Percentiles rank a stretch among this genome's conserved stretches.
These are phyloP conservation scores for Colletotrichum salicis DNA, from an alignment of 2,329 filamentous ascomycete species.

Conservation along the genomic window DNA sequence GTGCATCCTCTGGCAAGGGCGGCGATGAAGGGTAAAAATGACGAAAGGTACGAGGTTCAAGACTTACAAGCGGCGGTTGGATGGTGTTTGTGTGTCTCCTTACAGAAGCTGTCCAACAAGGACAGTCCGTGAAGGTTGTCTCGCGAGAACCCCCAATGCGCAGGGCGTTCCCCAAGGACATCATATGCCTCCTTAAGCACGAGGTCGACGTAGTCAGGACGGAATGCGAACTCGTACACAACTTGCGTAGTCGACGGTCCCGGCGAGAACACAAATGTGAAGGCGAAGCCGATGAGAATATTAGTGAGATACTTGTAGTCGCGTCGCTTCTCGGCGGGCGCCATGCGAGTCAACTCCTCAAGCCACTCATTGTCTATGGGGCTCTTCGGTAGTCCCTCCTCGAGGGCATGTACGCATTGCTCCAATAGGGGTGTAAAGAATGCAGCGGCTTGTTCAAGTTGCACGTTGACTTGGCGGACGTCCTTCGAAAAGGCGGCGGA, in stretches of 20 bases:
- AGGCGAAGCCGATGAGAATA: constrained; percentile 28
- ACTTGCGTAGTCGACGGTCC: constrained; percentile 27
- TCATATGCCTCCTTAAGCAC: constrained; percentile 17
- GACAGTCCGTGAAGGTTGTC: constrained; percentile 18
- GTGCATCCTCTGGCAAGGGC: no score
- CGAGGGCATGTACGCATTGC: constrained; percentile 3
- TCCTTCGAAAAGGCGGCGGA: constrained; percentile 21
- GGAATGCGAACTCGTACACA: constrained; percentile 32
- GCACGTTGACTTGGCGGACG: constrained; percentile 19
- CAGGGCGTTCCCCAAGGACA: neutral
- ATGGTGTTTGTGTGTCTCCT: constrained; percentile 31
- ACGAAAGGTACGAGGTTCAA: neutral
- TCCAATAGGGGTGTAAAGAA: constrained; percentile 21
- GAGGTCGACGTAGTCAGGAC: constrained; percentile 11
- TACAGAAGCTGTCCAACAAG: constrained; percentile 30
- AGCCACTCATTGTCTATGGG: constrained; percentile 21
- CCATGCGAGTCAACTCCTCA: constrained; percentile 23
- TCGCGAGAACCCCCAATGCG: constrained; percentile 17
- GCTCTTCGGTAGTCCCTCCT: neutral
- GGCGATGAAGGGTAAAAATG: no score
- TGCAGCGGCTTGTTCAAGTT: constrained; percentile 3
- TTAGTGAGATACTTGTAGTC: constrained; percentile 31
- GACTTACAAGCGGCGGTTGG: constrained; percentile 27
- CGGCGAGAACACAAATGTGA: constrained; percentile 27
- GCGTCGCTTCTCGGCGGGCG: constrained; percentile 12